These are phyloP conservation scores for Solanum bukasovii DNA, from an alignment of 257 asterid species.

Conservation along the genomic window DNA sequence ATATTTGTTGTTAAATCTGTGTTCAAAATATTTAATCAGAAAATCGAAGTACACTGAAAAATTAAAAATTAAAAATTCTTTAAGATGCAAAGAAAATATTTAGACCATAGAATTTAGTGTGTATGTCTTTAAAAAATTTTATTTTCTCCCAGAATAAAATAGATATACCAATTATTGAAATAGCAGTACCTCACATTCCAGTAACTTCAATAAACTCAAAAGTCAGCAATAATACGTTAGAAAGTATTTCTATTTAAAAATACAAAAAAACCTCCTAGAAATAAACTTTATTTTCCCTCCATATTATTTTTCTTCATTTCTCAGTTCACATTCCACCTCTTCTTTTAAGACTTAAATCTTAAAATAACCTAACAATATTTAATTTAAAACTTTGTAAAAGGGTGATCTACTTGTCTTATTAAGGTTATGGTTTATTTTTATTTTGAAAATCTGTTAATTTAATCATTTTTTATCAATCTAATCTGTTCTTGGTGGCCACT, in stretches of 20 bases:
- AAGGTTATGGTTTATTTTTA: conserved; percentile 5
- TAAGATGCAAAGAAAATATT: background rate
- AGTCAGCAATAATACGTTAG: background rate
- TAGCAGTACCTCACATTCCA: background rate
- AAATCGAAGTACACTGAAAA: background rate
- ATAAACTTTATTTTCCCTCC: too few relatives aligned
- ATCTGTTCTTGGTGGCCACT: background rate
- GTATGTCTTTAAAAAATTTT: too few relatives aligned
- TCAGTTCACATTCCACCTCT: too few relatives aligned
- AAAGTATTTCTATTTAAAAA: background rate
- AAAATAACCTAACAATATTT: background rate
- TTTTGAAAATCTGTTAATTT: background rate
- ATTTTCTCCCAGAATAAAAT: background rate
- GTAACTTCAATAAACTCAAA: too few relatives aligned
- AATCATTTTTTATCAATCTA: background rate
- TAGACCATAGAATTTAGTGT: background rate
- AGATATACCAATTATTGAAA: too few relatives aligned
- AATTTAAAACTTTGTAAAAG: background rate
- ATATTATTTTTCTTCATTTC: too few relatives aligned
- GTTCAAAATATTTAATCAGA: background rate
- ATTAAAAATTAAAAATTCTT: too few relatives aligned
- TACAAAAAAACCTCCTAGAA: too few relatives aligned
- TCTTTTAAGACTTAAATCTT: too few relatives aligned
- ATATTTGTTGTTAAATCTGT: background rate
- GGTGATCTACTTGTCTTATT: background rate